Evolutionary conservation across 2,329 filamentous ascomycete genomes (phyloP).

Genomic region (Ascochyta clinopodiicola): DNA sequence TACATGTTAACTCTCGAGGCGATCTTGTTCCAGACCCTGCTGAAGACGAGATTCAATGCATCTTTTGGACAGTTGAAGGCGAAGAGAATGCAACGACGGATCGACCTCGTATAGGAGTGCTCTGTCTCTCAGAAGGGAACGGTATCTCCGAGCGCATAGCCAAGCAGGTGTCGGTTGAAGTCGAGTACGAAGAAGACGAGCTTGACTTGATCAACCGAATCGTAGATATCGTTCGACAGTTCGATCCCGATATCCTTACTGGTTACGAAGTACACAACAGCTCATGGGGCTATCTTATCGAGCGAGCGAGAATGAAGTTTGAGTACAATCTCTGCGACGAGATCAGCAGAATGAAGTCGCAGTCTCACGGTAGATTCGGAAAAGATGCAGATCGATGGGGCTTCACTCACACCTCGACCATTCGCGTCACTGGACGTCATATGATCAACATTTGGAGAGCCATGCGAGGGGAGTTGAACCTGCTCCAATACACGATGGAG

Average conservation of each 20-base stretch:
- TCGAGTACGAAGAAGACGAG: slow-evolving; percentile 79
- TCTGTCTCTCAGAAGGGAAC: slow-evolving; percentile 72
- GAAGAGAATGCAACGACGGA: slow-evolving; percentile 68
- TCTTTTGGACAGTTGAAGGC: slow-evolving; percentile 89
- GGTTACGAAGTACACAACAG: slow-evolving; percentile 93
- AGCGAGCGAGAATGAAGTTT: slow-evolving; percentile 83
- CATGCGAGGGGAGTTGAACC: slow-evolving; percentile 89
- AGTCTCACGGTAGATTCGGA: slow-evolving; percentile 82
- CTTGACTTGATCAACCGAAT: slow-evolving; percentile 85
- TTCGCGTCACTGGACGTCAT: slow-evolving; percentile 90
- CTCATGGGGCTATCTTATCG: slow-evolving; percentile 96
- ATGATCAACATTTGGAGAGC: slow-evolving; percentile 98
- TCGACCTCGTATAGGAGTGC: slow-evolving; percentile 70
- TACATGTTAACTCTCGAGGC: slow-evolving; percentile 87
- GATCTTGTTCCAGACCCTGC: slow-evolving; percentile 86
- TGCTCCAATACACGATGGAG: slow-evolving; percentile 95
- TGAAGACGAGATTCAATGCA: slow-evolving; percentile 83
- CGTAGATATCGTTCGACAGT: slow-evolving; percentile 80
- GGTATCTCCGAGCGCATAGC: slow-evolving; percentile 66
- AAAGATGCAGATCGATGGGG: slow-evolving; percentile 91
- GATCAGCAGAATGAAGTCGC: slow-evolving; percentile 83
- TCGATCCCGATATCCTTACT: slow-evolving; percentile 91
- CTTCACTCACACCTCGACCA: slow-evolving; percentile 90
- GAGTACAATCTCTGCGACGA: slow-evolving; percentile 92
- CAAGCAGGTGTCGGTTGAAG: slow-evolving; percentile 66